These are phyloP conservation scores for Clarireedia sp. DNA, from an alignment of 2,329 filamentous ascomycete genomes.

Conservation along the genomic window DNA sequence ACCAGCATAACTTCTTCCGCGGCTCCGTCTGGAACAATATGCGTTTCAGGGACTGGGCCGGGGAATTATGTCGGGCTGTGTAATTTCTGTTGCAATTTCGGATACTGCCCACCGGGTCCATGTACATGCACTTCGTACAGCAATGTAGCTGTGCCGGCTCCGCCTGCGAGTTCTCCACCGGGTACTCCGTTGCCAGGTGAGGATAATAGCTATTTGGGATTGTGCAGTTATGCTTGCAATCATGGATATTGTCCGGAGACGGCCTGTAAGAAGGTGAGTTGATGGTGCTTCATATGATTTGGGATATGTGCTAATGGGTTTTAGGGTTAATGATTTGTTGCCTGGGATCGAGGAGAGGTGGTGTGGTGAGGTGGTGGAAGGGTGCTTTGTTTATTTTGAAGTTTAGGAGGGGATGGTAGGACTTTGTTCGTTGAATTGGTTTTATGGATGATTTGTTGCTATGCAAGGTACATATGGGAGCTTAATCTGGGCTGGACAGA, in stretches of 20 bases:
- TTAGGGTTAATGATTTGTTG: too few relatives aligned
- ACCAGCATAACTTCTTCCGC: not conserved
- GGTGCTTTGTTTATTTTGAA: too few relatives aligned
- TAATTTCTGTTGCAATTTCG: constrained; percentile 24
- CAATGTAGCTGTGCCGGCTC: constrained; percentile 12
- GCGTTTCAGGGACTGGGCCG: constrained; percentile 22
- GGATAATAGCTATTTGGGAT: constrained; percentile 34
- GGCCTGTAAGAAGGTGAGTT: not conserved
- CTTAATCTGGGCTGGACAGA: too few relatives aligned
- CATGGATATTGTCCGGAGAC: constrained; percentile 33
- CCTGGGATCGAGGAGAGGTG: too few relatives aligned
- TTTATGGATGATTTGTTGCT: too few relatives aligned
- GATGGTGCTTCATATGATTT: not conserved
- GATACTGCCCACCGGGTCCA: constrained; percentile 20
- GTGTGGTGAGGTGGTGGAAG: too few relatives aligned
- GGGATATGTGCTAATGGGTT: too few relatives aligned
- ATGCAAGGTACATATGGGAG: too few relatives aligned
- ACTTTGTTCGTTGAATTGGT: too few relatives aligned
- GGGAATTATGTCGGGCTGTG: constrained; percentile 33
- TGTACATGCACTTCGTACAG: constrained; percentile 21
- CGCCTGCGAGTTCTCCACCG: constrained; percentile 22
- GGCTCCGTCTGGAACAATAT: constrained; percentile 8
- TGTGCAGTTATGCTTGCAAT: constrained; percentile 40
- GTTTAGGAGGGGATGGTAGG: too few relatives aligned
- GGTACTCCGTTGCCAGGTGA: constrained; percentile 31